Percentiles rank a stretch among this genome's conserved stretches.
Evolutionary conservation across 768 basidiomycete species (phyloP).

Genomic region (Mycena filopes): DNA sequence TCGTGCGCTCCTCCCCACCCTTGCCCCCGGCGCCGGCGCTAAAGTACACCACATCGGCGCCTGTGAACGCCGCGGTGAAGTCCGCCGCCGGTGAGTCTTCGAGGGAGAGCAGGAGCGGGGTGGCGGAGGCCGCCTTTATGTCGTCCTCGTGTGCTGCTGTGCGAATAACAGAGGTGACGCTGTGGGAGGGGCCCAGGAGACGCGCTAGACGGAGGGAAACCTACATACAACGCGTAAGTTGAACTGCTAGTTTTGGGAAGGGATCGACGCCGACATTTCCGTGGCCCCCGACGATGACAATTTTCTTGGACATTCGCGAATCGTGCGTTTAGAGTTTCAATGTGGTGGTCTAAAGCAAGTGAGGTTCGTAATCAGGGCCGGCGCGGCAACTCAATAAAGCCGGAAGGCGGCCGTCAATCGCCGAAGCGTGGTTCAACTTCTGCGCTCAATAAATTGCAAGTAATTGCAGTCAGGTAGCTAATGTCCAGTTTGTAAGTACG

Average conservation of each 20-base stretch:
- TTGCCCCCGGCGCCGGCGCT: conserved; percentile 67
- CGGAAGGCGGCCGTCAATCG: no score
- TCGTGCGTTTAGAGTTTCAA: neutral
- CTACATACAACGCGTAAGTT: neutral
- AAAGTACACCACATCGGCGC: conserved; percentile 56
- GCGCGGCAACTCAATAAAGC: no score
- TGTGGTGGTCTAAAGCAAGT: no score
- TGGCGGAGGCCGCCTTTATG: conserved; percentile 53
- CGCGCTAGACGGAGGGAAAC: conserved; percentile 25
- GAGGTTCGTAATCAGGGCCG: no score
- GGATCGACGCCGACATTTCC: conserved; percentile 51
- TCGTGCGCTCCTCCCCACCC: conserved; percentile 64
- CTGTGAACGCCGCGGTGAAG: conserved; percentile 57
- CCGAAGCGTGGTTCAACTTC: no score
- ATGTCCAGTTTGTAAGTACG: no score
- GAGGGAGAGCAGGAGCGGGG: conserved; percentile 65
- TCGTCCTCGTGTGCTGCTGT: conserved; percentile 56
- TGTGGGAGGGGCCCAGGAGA: conserved; percentile 12
- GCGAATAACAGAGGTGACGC: conserved; percentile 60
- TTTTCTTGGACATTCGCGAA: conserved; percentile 48
- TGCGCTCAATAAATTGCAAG: no score
- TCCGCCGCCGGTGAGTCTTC: conserved; percentile 59
- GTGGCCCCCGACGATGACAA: conserved; percentile 64
- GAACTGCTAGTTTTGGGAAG: no score
- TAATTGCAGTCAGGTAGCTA: no score